Evolutionary conservation across 1,284 basidiomycete species (phyloP).

Genomic region (Amylostereum areolatum): DNA sequence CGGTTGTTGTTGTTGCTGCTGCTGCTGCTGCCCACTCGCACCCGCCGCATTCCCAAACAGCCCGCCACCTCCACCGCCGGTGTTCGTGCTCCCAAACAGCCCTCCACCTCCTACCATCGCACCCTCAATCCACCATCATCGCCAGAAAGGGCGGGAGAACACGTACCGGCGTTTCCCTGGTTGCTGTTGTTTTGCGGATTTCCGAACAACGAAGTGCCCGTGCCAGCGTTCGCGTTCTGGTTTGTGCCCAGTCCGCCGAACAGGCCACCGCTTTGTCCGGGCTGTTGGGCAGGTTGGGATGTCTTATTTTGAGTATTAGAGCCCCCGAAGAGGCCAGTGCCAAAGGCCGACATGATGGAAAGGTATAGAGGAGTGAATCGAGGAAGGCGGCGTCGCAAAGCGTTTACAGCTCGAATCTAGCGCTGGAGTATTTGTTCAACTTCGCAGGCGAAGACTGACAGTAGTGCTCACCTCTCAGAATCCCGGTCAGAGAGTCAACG

Average conservation of each 20-base stretch:
- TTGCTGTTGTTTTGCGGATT: neutral
- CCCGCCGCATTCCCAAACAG: conserved; percentile 1
- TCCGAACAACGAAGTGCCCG: neutral
- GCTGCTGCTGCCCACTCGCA: neutral
- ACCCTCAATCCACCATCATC: too few relatives aligned
- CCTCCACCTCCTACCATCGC: conserved; percentile 3
- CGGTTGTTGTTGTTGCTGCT: conserved; percentile 4
- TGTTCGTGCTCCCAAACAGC: conserved; percentile 11
- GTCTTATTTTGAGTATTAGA: conserved; percentile 9
- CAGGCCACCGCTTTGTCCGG: conserved; percentile 13
- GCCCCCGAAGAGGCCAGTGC: conserved; percentile 13
- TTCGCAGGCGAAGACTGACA: neutral
- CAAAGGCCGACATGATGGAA: conserved; percentile 8
- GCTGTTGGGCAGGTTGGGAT: conserved; percentile 1
- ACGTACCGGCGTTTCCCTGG: neutral
- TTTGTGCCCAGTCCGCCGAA: conserved; percentile 9
- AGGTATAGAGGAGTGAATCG: too few relatives aligned
- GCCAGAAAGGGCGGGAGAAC: too few relatives aligned
- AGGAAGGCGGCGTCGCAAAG: neutral
- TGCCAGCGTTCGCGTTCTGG: neutral
- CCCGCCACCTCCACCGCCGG: neutral
- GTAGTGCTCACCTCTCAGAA: neutral
- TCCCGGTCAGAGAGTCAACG: neutral
- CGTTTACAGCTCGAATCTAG: too few relatives aligned
- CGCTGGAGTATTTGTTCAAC: neutral